Conservation (phyloP, 1,284 basidiomycete species). For the Cutaneotrichosporon cyanovorans region DNA sequence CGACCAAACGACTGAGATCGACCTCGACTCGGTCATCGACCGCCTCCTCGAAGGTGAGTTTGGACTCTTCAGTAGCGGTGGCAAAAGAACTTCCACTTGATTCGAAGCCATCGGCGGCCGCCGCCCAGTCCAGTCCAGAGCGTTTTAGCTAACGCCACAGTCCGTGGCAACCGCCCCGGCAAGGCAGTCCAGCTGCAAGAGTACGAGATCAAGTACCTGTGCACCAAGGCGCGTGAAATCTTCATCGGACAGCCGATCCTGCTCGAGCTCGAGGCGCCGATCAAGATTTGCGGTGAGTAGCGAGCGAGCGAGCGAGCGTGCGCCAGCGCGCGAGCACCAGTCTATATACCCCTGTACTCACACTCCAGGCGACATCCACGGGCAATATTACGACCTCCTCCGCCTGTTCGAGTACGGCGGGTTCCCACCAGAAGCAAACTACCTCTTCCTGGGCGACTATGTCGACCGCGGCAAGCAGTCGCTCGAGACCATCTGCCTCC, state of each 20-base stretch:
- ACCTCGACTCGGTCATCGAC: conserved; percentile 97
- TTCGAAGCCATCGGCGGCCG: too few species aligned
- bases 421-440: conserved; percentile 57
- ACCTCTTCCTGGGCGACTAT: conserved; percentile 58
- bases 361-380: conserved; percentile 52
- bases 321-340: neutral
- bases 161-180: conserved; percentile 55
- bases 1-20: conserved; percentile 61
- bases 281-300: conserved; percentile 56
- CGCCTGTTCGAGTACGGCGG: conserved; percentile 57
- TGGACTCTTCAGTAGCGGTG: neutral
- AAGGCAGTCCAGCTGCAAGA: conserved; percentile 56
- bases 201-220: conserved; percentile 57
- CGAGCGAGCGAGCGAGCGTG: neutral
- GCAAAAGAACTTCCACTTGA: too few species aligned
- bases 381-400: conserved; percentile 57
- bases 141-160: conserved; percentile 38
- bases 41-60: conserved; percentile 85
- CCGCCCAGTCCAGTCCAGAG: neutral
- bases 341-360: neutral
- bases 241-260: conserved; percentile 58
- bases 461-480: conserved; percentile 58
- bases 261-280: conserved; percentile 56
- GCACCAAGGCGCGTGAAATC: conserved; percentile 55
- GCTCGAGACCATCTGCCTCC: conserved; percentile 54